Percentiles rank a stretch among this genome's conserved stretches.
phyloP scores from a whole-genome alignment of 495 filamentous ascomycete species.

The Xylaria grammica region DNA sequence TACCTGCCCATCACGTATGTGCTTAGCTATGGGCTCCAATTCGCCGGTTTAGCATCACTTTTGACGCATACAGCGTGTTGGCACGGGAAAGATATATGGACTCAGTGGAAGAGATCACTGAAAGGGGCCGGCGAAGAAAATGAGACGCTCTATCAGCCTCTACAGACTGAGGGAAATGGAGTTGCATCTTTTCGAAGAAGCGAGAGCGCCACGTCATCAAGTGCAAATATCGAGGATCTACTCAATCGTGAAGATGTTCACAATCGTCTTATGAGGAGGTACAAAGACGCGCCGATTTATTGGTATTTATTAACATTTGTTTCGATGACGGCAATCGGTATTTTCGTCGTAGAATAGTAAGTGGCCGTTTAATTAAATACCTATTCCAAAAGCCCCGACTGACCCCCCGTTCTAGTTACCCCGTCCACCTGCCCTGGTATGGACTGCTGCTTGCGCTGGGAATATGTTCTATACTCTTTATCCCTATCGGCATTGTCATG shows the following conservation, averaged over 20 bases:
- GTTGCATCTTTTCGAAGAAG: slow-evolving; percentile 19
- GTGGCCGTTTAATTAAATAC: slow-evolving; percentile 25
- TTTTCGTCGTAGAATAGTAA: slow-evolving; percentile 83
- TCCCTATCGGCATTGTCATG: slow-evolving; percentile 84
- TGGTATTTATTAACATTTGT: slow-evolving; percentile 78
- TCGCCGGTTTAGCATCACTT: slow-evolving; percentile 75
- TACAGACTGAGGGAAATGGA: slow-evolving; percentile 36
- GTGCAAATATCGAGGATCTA: slow-evolving; percentile 58
- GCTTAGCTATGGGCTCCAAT: slow-evolving; percentile 78
- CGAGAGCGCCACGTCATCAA: slow-evolving; percentile 36
- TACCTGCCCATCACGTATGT: slow-evolving; percentile 85
- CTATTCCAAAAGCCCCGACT: not conserved
- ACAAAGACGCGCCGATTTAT: slow-evolving; percentile 73
- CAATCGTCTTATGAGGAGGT: slow-evolving; percentile 74
- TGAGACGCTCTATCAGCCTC: slow-evolving; percentile 51
- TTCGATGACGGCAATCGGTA: slow-evolving; percentile 72
- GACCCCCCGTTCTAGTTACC: slow-evolving; percentile 56
- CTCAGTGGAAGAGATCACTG: slow-evolving; percentile 64
- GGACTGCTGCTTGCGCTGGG: slow-evolving; percentile 75
- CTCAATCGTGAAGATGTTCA: slow-evolving; percentile 76
- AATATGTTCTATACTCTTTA: slow-evolving; percentile 74
- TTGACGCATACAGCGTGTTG: slow-evolving; percentile 74
- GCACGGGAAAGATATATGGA: slow-evolving; percentile 78
- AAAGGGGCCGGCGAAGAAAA: slow-evolving; percentile 51
- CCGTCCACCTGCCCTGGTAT: slow-evolving; percentile 76